A percentile compares a stretch with the other conserved stretches of the same genome.
These are phyloP conservation scores for Podospora appendiculata DNA, from an alignment of 495 filamentous ascomycete species.

Conservation along the genomic window DNA sequence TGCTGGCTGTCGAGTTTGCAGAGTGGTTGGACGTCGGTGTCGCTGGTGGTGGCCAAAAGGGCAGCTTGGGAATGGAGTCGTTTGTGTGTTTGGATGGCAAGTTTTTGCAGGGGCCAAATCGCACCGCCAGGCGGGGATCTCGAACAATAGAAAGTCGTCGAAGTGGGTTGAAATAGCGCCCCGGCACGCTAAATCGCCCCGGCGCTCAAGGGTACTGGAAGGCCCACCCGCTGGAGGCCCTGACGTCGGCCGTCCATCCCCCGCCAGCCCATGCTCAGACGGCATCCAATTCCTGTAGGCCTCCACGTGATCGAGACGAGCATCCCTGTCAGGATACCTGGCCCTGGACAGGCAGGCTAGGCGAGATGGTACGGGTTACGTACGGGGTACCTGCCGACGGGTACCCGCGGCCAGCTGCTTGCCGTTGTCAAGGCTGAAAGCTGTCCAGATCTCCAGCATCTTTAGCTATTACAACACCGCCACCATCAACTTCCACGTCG, in stretches of 20 bases:
- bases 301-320: background rate
- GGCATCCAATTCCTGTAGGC: too few relatives aligned
- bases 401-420: conserved; percentile 2
- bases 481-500: background rate
- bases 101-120: conserved; percentile 10
- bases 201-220: background rate
- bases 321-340: background rate
- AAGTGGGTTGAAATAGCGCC: conserved; percentile 5
- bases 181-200: background rate
- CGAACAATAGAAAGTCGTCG: conserved; percentile 5
- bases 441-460: conserved; percentile 17
- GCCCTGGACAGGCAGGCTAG: background rate
- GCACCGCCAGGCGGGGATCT: conserved; percentile 14
- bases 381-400: background rate
- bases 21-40: background rate
- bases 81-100: background rate
- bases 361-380: background rate
- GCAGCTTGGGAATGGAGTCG: background rate
- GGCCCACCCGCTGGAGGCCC: conserved; percentile 4
- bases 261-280: too few relatives aligned
- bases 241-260: conserved; percentile 9
- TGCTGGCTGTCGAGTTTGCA: conserved; percentile 1
- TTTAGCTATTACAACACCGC: background rate
- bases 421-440: conserved; percentile 10
- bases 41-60: background rate